Percentiles rank a stretch among this genome's conserved stretches.
phyloP scores from a whole-genome alignment of 805 yeast genomes.

The Yarrowia yakushimensis region DNA sequence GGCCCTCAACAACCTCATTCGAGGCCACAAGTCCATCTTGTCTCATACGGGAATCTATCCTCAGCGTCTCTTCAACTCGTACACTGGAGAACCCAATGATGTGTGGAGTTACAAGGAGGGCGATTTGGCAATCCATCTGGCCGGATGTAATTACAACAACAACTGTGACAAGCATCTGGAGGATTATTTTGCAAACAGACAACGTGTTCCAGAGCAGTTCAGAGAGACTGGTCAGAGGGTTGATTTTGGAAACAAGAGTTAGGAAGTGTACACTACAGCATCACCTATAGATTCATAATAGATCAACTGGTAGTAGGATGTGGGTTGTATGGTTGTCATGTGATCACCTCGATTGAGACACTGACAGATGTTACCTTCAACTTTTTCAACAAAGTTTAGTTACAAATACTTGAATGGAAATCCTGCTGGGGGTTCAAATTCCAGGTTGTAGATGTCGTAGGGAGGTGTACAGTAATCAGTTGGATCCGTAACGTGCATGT shows the following conservation, averaged over 20 bases:
- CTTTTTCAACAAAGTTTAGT: too few species aligned
- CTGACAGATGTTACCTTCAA: too few species aligned
- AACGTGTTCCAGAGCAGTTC: conserved; percentile 14
- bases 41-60: conserved; percentile 35
- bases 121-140: conserved; percentile 36
- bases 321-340: too few species aligned
- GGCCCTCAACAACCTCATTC: conserved; percentile 30
- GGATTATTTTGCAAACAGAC: neutral
- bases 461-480: too few species aligned
- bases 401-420: too few species aligned
- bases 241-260: neutral
- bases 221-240: conserved; percentile 2
- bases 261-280: too few species aligned
- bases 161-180: neutral
- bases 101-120: conserved; percentile 29
- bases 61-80: conserved; percentile 36
- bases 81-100: conserved; percentile 28
- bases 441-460: too few species aligned
- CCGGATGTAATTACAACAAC: conserved; percentile 30
- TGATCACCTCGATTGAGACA: too few species aligned
- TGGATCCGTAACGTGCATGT: too few species aligned
- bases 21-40: conserved; percentile 29
- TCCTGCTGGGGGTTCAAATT: too few species aligned
- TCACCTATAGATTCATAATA: too few species aligned
- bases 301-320: too few species aligned